These are phyloP conservation scores for Boletales sp. DNA, from an alignment of 768 basidiomycete species.

Conservation along the genomic window DNA sequence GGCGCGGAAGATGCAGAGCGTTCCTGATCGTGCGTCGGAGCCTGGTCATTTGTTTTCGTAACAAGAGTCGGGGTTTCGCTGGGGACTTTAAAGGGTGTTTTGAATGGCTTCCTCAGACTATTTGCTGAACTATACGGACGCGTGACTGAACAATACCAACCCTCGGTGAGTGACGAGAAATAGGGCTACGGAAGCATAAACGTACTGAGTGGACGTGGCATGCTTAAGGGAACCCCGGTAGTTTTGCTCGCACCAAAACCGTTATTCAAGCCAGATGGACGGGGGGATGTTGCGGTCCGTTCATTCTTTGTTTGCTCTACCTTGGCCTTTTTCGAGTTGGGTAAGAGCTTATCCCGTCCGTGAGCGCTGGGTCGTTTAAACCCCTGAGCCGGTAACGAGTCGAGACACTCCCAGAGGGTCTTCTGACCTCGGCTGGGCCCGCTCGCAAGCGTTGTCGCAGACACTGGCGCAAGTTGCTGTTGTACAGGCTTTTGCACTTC, in stretches of 20 bases:
- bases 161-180: not conserved
- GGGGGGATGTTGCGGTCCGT: too few species aligned
- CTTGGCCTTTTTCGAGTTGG: slow-evolving; percentile 22
- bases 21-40: not conserved
- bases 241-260: not conserved
- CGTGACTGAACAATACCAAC: slow-evolving; percentile 35
- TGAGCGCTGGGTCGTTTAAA: slow-evolving; percentile 23
- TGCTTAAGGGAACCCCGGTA: not conserved
- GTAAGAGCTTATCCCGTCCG: slow-evolving; percentile 6
- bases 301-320: slow-evolving; percentile 3
- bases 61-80: slow-evolving; percentile 30
- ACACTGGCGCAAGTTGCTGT: not conserved
- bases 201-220: slow-evolving; percentile 26
- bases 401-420: slow-evolving; percentile 23
- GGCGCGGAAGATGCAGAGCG: not conserved
- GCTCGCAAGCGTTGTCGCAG: not conserved
- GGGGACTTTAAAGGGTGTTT: slow-evolving; percentile 43
- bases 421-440: slow-evolving; percentile 9
- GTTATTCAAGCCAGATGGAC: not conserved
- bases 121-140: slow-evolving; percentile 42
- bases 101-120: slow-evolving; percentile 44
- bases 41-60: not conserved
- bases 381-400: slow-evolving; percentile 10
- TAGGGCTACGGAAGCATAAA: not conserved
- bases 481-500: slow-evolving; percentile 4